These are phyloP conservation scores for Euphorbia celastroides DNA, from an alignment of 441 rosid species.

Conservation along the genomic window DNA sequence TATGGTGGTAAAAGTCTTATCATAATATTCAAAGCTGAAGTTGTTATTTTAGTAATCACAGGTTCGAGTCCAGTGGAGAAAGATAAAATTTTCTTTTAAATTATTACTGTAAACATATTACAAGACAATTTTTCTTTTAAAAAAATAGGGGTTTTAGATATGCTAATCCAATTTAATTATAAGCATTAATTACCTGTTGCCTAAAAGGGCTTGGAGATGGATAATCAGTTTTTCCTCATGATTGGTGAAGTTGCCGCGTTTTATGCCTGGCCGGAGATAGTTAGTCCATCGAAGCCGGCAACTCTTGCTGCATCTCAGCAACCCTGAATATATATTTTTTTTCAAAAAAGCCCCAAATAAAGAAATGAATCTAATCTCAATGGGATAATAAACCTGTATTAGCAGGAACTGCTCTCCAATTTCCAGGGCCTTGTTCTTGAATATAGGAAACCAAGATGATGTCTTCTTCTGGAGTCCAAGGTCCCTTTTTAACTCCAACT, in stretches of 20 bases:
- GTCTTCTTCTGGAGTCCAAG: slow-evolving; percentile 99
- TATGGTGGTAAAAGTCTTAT: too few species aligned
- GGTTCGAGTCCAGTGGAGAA: too few species aligned
- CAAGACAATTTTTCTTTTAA: too few species aligned
- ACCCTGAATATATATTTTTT: slow-evolving; percentile 64
- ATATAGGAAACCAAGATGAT: slow-evolving; percentile 81
- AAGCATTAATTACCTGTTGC: slow-evolving; percentile 51
- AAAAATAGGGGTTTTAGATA: too few species aligned
- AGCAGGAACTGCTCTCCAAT: slow-evolving; percentile 77
- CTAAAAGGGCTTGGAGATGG: slow-evolving; percentile 93
- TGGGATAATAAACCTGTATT: slow-evolving; percentile 54
- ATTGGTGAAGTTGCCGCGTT: slow-evolving; percentile 77
- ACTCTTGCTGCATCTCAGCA: slow-evolving; percentile 90
- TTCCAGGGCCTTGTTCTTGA: slow-evolving; percentile 90
- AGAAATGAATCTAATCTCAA: too few species aligned
- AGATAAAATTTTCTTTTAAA: too few species aligned
- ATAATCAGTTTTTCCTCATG: slow-evolving; percentile 91
- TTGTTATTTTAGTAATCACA: too few species aligned
- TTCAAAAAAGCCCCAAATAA: slow-evolving; percentile 6
- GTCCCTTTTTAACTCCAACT: slow-evolving; percentile 84
- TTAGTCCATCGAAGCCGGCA: slow-evolving; percentile 97
- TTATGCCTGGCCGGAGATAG: slow-evolving; percentile 88
- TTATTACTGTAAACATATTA: too few species aligned
- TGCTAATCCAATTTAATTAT: background rate
- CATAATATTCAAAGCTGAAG: too few species aligned